These are phyloP conservation scores for Rusavskia elegans DNA, from an alignment of 495 filamentous ascomycete species.

Conservation along the genomic window DNA sequence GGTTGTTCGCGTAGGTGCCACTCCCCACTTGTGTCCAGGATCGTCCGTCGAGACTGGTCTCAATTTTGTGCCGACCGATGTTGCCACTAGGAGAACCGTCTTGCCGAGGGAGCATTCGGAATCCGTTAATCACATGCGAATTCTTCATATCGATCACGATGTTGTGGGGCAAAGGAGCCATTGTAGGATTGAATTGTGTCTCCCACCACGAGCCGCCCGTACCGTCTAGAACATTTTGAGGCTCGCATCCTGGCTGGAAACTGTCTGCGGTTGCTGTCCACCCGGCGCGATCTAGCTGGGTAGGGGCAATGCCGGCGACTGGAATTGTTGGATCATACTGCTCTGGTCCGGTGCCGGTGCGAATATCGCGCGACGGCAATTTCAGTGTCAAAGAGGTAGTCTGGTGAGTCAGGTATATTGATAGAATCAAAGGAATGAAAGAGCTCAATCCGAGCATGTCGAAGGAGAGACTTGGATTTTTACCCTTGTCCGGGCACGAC, in stretches of 20 bases:
- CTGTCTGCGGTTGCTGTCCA: slow-evolving; percentile 12
- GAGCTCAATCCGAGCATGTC: not conserved
- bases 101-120: slow-evolving; percentile 9
- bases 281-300: slow-evolving; percentile 2
- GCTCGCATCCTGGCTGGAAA: slow-evolving; percentile 2
- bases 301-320: not conserved
- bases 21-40: too few species aligned
- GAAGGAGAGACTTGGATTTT: not conserved
- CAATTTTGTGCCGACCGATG: slow-evolving; percentile 6
- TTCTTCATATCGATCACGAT: slow-evolving; percentile 7
- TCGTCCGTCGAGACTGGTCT: slow-evolving; percentile 1
- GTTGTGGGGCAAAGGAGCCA: slow-evolving; percentile 3
- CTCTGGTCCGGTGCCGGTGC: not conserved
- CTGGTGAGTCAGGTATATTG: not conserved
- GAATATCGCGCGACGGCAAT: not conserved
- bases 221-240: slow-evolving; percentile 7
- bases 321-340: not conserved
- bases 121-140: slow-evolving; percentile 3
- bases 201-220: slow-evolving; percentile 9
- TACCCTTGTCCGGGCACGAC: not conserved
- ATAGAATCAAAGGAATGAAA: not conserved
- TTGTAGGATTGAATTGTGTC: not conserved
- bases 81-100: slow-evolving; percentile 10
- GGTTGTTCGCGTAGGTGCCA: not conserved
- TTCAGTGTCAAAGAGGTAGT: not conserved